Evolutionary conservation across 306 rosid genomes (phyloP).

Genomic region (Inga oerstediana): DNA sequence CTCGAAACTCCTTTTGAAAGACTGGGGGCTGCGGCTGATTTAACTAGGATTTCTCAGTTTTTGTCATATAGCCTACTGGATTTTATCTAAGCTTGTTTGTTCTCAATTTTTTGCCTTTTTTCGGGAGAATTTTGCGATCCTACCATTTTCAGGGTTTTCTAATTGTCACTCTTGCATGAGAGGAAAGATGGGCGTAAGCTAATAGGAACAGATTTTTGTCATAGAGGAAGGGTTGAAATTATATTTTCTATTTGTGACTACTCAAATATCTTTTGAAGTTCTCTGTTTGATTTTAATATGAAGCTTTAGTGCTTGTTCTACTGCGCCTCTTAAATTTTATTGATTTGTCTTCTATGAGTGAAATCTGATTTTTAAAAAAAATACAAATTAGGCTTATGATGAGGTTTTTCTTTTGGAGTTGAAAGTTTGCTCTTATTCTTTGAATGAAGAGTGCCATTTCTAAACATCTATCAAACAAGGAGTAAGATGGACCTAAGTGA

Average conservation of each 20-base stretch:
- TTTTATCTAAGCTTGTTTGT: background rate
- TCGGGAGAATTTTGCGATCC: background rate
- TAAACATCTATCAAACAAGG: background rate
- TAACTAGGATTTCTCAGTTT: no score
- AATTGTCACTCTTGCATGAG: background rate
- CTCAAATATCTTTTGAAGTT: background rate
- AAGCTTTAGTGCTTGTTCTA: background rate
- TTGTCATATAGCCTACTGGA: no score
- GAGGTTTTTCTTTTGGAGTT: background rate
- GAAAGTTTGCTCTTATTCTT: background rate
- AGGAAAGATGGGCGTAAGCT: background rate
- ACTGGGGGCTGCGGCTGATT: no score
- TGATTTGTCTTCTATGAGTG: background rate
- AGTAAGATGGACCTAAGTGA: background rate
- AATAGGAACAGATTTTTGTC: background rate
- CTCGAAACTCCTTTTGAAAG: background rate
- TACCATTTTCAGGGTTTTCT: background rate
- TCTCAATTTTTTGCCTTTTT: background rate
- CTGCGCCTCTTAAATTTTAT: background rate
- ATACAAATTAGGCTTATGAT: background rate
- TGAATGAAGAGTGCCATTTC: background rate
- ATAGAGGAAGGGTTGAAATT: background rate
- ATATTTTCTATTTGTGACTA: background rate
- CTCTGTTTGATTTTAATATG: background rate
- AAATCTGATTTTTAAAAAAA: background rate